Percentiles rank a stretch among this genome's conserved stretches.
phyloP scores from a whole-genome alignment of 345 rosid genomes.

The Eucalyptus pumila region DNA sequence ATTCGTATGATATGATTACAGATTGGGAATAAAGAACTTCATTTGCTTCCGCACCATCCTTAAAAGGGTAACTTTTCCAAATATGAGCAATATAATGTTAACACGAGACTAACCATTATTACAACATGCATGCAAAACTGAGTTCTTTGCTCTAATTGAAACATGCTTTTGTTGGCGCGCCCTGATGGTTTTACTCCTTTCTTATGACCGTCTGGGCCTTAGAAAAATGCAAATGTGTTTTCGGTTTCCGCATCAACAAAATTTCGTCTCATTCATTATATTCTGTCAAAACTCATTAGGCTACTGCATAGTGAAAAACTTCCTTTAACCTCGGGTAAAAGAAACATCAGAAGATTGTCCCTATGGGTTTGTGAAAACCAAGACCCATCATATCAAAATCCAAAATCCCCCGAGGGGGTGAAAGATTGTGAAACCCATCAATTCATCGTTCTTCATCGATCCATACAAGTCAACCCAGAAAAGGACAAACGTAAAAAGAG shows the following conservation, averaged over 20 bases:
- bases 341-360: neutral
- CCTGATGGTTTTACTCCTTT: neutral
- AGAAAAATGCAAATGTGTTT: neutral
- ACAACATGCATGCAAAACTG: neutral
- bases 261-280: neutral
- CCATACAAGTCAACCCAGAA: slow-evolving; percentile 28
- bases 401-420: neutral
- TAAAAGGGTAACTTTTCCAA: neutral
- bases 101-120: neutral
- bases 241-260: neutral
- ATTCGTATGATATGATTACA: neutral
- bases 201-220: neutral
- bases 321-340: neutral
- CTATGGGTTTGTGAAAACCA: neutral
- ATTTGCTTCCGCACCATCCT: neutral
- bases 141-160: neutral
- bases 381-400: neutral
- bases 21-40: neutral
- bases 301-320: neutral
- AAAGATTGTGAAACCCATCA: neutral
- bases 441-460: neutral
- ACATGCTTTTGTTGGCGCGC: neutral
- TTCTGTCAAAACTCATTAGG: neutral
- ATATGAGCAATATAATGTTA: neutral
- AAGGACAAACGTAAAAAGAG: slow-evolving; percentile 5